Base-by-base conservation (phyloP, 2,329 filamentous ascomycete species). In the Biscogniauxia sp. region DNA sequence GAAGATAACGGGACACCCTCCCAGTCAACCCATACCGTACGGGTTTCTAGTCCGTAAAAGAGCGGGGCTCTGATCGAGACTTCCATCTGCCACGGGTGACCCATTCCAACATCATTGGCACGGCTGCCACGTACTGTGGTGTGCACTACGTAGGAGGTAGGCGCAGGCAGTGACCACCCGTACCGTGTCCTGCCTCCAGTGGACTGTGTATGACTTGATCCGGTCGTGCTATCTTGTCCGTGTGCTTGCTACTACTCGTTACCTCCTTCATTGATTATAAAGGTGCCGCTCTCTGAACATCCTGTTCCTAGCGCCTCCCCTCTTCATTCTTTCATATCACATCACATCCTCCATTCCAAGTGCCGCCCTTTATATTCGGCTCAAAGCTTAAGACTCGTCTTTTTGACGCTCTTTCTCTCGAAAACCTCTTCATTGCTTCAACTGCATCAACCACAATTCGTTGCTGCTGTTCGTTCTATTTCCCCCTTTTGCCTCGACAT, bases 321-420 rank as follows among this genome's bases (percentile, higher is more conserved):
- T 28, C 25, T 28, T 5, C 19, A 4, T 1, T 54, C 55, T 45
- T 50, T 57, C 25, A 53, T 26, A 32, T 57, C n/a, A 45, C 50
- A 23, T 51, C 32, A 53, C 51, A 53, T 20, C 41, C 19, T 51
- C 20, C n/a, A 37, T 49, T 55, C 51, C 57, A 53, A 54, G 51
- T 50, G 25, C 45, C 37, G 28, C 25, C 32, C 50, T 59, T 32
- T 52, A 20, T 28, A 56, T 61, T 55, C 60, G 59, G 61, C 61
- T 56, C 61, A 64, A 65, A 61, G 60, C 55, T 53, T 13, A 20
- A 51, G 19, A n/a, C 45, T 4, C 32, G 59, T 65, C 53, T 56
- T 59, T 49, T 51, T 37, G 25, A 26, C 26, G 3, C 20, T 41
- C 37, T 51, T 55, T 41, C 26, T 51, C 37, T 25, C 55, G 32